phyloP scores from a whole-genome alignment of 1,284 basidiomycete genomes.

The Earliella scabrosa region DNA sequence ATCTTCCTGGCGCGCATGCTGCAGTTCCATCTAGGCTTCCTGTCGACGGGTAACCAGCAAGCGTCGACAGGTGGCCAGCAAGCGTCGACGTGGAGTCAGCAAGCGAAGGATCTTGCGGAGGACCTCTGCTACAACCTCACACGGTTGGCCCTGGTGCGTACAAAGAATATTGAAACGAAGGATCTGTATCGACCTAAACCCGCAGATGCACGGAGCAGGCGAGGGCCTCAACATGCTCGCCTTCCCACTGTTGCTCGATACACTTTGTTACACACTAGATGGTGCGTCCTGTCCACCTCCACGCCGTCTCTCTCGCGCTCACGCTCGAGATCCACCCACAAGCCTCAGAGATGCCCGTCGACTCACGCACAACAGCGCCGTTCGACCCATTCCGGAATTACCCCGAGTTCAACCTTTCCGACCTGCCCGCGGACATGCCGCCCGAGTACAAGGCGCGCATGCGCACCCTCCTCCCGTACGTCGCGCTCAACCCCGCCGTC shows the following conservation, averaged over 20 bases:
- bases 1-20: slow-evolving; percentile 65
- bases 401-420: slow-evolving; percentile 52
- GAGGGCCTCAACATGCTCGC: slow-evolving; percentile 54
- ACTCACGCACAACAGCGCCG: slow-evolving; percentile 49
- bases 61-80: slow-evolving; percentile 58
- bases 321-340: not conserved
- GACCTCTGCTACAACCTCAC: slow-evolving; percentile 53
- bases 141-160: slow-evolving; percentile 59
- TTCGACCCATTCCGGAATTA: slow-evolving; percentile 67
- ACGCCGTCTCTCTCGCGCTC: not conserved
- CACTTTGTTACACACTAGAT: slow-evolving; percentile 72
- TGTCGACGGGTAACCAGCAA: slow-evolving; percentile 57
- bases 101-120: slow-evolving; percentile 50
- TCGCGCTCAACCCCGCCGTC: slow-evolving; percentile 54
- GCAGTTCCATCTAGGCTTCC: slow-evolving; percentile 75
- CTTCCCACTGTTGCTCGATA: slow-evolving; percentile 73
- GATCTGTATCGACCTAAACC: not conserved
- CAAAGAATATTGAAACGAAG: too few relatives aligned
- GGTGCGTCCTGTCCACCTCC: slow-evolving; percentile 53
- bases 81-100: slow-evolving; percentile 57
- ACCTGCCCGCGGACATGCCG: slow-evolving; percentile 61
- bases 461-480: slow-evolving; percentile 56
- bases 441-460: slow-evolving; percentile 59
- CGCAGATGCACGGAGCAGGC: slow-evolving; percentile 56
- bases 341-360: slow-evolving; percentile 60